A percentile compares a stretch with the other conserved stretches of the same genome.
These are phyloP conservation scores for Xylariaceae sp. DNA, from an alignment of 2,329 filamentous ascomycete genomes.

Conservation along the genomic window DNA sequence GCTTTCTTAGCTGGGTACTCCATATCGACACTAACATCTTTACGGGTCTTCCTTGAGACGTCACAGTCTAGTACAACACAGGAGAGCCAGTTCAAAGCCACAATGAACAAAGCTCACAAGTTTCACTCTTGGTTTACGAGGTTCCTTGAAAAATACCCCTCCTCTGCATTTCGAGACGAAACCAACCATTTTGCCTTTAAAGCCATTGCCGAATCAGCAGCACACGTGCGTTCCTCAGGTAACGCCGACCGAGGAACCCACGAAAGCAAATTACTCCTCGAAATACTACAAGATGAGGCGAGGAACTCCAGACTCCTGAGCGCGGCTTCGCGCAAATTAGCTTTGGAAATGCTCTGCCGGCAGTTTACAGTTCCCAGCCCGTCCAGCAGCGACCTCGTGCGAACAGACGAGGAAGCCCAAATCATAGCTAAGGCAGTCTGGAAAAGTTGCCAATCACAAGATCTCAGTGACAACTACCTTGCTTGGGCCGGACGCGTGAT, in stretches of 20 bases:
- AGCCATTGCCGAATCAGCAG: conserved; percentile 65
- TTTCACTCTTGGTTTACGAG: conserved; percentile 78
- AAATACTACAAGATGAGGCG: conserved; percentile 71
- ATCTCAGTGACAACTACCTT: conserved; percentile 65
- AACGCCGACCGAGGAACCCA: conserved; percentile 65
- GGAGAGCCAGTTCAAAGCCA: conserved; percentile 74
- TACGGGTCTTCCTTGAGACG: conserved; percentile 71
- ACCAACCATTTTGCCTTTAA: conserved; percentile 56
- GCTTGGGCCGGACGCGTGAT: conserved; percentile 83
- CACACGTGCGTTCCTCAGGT: conserved; percentile 62
- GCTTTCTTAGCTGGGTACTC: conserved; percentile 79
- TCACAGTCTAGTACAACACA: conserved; percentile 78
- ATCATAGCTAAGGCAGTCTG: conserved; percentile 65
- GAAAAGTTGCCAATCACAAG: conserved; percentile 66
- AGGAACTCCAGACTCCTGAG: conserved; percentile 63
- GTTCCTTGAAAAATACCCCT: conserved; percentile 62
- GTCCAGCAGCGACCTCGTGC: conserved; percentile 63
- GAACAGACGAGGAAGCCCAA: conserved; percentile 60
- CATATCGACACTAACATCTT: conserved; percentile 72
- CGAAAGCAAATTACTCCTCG: conserved; percentile 77
- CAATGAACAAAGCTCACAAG: conserved; percentile 66
- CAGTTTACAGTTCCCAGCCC: conserved; percentile 63
- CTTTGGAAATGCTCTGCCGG: conserved; percentile 68
- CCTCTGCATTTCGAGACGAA: conserved; percentile 46
- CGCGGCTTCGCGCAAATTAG: conserved; percentile 63